Percentiles rank a stretch among this genome's conserved stretches.
phyloP scores from a whole-genome alignment of 2,329 filamentous ascomycete species.

The Aureobasidium vineae region DNA sequence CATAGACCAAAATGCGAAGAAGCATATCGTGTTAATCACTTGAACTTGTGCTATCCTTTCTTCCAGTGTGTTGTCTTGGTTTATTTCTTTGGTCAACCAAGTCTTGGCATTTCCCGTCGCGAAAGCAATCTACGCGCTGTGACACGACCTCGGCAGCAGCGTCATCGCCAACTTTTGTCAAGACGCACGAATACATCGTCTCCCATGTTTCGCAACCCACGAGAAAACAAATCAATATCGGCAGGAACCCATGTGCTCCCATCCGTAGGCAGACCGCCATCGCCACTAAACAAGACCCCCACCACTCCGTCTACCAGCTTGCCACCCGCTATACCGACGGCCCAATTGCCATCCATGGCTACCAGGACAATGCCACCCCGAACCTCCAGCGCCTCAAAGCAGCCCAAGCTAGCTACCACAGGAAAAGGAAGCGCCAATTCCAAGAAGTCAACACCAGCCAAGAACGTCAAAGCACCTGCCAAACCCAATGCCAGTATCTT shows the following conservation, averaged over 20 bases:
- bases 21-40: neutral
- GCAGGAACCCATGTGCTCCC: constrained; percentile 41
- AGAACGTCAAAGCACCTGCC: constrained; percentile 42
- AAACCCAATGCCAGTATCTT: constrained; percentile 54
- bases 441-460: constrained; percentile 38
- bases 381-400: constrained; percentile 30
- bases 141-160: neutral
- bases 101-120: constrained; percentile 23
- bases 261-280: constrained; percentile 54
- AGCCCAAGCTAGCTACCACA: constrained; percentile 34
- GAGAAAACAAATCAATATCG: constrained; percentile 46
- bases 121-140: constrained; percentile 21
- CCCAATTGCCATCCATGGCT: constrained; percentile 31
- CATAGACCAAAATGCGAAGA: constrained; percentile 24
- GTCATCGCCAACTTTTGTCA: constrained; percentile 8
- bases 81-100: neutral
- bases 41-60: neutral
- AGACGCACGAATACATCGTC: neutral
- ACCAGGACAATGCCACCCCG: constrained; percentile 31
- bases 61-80: neutral
- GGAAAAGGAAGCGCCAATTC: constrained; percentile 37
- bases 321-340: constrained; percentile 22
- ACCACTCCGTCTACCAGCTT: neutral
- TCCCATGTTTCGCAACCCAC: constrained; percentile 57
- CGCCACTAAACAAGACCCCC: constrained; percentile 43